Evolutionary conservation across 2,329 filamentous ascomycete species (phyloP).

Genomic region (Didymella arachidicola): DNA sequence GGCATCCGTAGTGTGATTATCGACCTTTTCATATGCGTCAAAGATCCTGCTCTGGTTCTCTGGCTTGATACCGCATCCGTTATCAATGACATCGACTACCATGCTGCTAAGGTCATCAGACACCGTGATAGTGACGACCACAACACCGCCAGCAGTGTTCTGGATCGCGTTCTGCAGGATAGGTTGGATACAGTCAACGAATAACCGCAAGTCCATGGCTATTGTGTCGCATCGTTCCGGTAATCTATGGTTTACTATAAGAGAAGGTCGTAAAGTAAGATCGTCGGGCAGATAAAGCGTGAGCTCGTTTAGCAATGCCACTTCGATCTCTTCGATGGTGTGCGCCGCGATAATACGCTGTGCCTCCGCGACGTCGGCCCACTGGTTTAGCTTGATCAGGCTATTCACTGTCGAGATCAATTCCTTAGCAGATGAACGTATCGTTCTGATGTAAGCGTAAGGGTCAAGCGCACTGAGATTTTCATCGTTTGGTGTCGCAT

Average conservation of each 20-base stretch:
- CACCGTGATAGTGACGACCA: conserved; percentile 48
- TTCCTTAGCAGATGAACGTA: conserved; percentile 53
- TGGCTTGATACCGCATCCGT: conserved; percentile 51
- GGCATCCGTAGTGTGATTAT: conserved; percentile 50
- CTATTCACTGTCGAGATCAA: conserved; percentile 57
- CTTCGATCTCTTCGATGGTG: conserved; percentile 45
- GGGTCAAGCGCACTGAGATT: conserved; percentile 25
- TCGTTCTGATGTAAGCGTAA: conserved; percentile 45
- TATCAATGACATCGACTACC: conserved; percentile 55
- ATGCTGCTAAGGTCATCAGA: conserved; percentile 41
- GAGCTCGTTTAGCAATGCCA: conserved; percentile 43
- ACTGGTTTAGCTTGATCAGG: conserved; percentile 55
- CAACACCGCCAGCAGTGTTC: conserved; percentile 49
- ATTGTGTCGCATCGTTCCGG: conserved; percentile 43
- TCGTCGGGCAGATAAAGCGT: conserved; percentile 41
- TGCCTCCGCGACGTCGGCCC: conserved; percentile 46
- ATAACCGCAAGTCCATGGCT: conserved; percentile 49
- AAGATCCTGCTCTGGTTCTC: conserved; percentile 53
- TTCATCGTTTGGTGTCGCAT: conserved; percentile 26
- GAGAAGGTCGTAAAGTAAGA: conserved; percentile 34
- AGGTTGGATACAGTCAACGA: conserved; percentile 55
- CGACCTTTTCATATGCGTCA: conserved; percentile 55
- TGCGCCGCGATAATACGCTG: conserved; percentile 35
- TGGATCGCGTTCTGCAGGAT: conserved; percentile 55
- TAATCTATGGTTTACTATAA: conserved; percentile 47